A percentile compares a stretch with the other conserved stretches of the same genome.
phyloP scores from a whole-genome alignment of 768 basidiomycete species.

The Galerina sulciceps region DNA sequence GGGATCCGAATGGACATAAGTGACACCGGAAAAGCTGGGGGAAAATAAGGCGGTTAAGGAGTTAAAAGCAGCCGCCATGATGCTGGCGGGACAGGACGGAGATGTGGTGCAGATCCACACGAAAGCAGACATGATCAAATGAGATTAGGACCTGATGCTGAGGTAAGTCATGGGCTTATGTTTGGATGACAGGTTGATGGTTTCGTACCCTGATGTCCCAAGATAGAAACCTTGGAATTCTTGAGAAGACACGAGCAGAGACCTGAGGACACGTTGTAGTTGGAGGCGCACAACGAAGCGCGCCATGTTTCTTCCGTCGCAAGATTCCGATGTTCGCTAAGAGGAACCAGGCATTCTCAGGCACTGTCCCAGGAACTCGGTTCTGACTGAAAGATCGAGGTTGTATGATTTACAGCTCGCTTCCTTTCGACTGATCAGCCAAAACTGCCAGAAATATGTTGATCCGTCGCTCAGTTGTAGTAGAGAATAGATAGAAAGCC shows the following conservation, averaged over 20 bases:
- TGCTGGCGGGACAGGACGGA: constrained; percentile 7
- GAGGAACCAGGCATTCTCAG: neutral
- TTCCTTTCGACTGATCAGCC: neutral
- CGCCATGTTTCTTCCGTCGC: neutral
- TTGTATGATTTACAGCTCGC: neutral
- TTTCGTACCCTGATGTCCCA: constrained; percentile 1
- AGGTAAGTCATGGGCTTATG: constrained; percentile 4
- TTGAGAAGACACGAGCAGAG: neutral
- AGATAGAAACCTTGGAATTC: constrained; percentile 11
- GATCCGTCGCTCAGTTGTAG: constrained; percentile 3
- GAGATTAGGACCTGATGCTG: constrained; percentile 12
- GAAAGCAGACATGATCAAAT: constrained; percentile 9
- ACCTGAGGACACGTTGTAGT: constrained; percentile 5
- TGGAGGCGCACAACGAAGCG: neutral
- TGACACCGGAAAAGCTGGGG: constrained; percentile 4
- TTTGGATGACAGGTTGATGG: neutral
- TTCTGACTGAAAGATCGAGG: neutral
- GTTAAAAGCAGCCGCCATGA: constrained; percentile 9
- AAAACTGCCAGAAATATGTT: neutral
- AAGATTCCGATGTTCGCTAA: neutral
- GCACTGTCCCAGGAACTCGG: constrained; percentile 1
- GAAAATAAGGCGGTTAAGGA: constrained; percentile 7
- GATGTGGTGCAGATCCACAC: constrained; percentile 10
- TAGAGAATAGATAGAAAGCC: neutral
- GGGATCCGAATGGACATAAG: constrained; percentile 8